Evolutionary conservation across 371 early-diverging fungal species (phyloP), one percentile per base, ranked within the genome.

Genomic region (Globomyces sp.): DNA sequence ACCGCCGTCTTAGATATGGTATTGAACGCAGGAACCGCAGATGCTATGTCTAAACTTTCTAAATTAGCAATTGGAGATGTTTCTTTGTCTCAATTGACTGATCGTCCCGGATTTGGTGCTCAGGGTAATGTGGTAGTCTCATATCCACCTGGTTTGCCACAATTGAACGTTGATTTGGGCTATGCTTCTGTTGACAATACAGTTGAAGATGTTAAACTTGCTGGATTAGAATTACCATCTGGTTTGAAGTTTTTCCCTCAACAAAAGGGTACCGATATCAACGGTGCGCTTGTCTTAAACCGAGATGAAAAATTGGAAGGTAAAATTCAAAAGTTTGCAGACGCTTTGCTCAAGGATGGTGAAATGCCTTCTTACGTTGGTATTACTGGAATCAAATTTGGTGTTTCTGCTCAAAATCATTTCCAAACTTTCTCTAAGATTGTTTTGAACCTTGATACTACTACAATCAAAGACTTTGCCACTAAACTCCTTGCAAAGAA

Each of bases 371-470:
- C 72, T 5, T 68, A 52, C 4, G 53, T 68, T 44, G 76, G 76
- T 9, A 61, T 73, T 40, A 66, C 68, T 39, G 73, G 71, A 43
- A 9, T 76, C 36, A 39, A 42, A 4, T 73, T 76, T 58, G 76
- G 76, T 39, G 63, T 63, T 11, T 67, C 71, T 0, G 41, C 58
- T 3, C 46, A 52, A 24, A 40, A 50, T 2, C 52, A 68, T 8
- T 64, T 71, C 44, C 51, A 71, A 53, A 76, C 76, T 2, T 69
- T 75, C 52, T 62, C 67, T 53, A 66, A 64, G 46, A 60, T 66
- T 10, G 11, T 43, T 0, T 40, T 70, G n/a, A 49, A 65, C 42
- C 34, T 71, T 24, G 42, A 64, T 48, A 40, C 39, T 63, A 10
- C 6, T 40, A 63, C 63, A 49, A 1, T 63, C n/a, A n/a, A 43